Evolutionary conservation across 257 asterid species (phyloP), one percentile per base, ranked within the genome.

Genomic region (Solanum etuberosum): DNA sequence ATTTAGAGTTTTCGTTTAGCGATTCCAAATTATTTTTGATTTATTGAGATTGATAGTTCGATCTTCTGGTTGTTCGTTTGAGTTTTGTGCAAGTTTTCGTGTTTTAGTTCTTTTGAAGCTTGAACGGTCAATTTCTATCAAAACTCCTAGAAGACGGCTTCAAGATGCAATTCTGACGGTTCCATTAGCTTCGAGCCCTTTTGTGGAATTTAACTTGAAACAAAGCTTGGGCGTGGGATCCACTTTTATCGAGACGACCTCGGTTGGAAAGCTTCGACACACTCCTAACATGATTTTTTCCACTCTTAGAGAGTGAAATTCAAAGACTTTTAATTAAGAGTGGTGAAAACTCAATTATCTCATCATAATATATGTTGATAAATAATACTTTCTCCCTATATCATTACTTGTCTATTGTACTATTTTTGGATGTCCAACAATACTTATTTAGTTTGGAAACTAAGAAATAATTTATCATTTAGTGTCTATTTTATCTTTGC

Each of bases 331-430:
- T 14, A 61, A 61, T 61, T 25, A 61, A 61, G 16, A 61, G 16
- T 4, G 29, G 0, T n/a, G 15, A 0, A n/a, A 61, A n/a, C 0
- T n/a, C 3, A 61, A 61, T 61, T 1, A 61, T n/a, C 14, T 12
- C 7, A 61, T 61, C 1, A 4, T 61, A 61, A n/a, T n/a, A 1
- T n/a, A 61, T 61, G 70, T 2, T 6, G 7, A 0, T 61, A n/a
- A 4, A 23, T 23, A 61, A 10, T 7, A 51, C 61, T 16, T 46
- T 46, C 59, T 16, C 3, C 23, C 4, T 51, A 51, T 9, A 16
- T 51, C 1, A 16, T 51, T 51, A 16, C 0, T 0, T 51, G 9
- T 16, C 0, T 1, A 16, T 1, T 51, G 5, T 16, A 16, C 0
- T 51, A 51, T 51, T 51, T 16, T 16, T 9, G 0, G 0, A 51